Conservation (phyloP, 495 filamentous ascomycete species). For the Penicillium diatomitis region DNA sequence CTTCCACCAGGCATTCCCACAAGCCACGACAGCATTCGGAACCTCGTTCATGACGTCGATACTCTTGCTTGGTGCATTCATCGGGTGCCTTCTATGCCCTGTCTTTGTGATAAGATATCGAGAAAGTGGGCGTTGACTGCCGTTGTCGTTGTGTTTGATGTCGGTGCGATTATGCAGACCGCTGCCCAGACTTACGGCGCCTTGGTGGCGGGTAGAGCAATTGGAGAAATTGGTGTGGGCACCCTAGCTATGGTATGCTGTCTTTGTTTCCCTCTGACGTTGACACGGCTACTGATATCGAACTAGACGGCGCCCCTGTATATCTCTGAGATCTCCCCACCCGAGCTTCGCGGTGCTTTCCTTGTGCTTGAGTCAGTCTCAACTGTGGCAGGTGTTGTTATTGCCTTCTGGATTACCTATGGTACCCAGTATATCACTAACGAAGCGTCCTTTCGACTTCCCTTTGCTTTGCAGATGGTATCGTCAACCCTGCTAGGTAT, state of each 20-base stretch:
- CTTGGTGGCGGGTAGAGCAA: slow-evolving; percentile 57
- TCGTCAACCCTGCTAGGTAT: slow-evolving; percentile 56
- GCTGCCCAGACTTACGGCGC: slow-evolving; percentile 43
- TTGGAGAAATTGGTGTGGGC: slow-evolving; percentile 62
- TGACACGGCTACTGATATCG: too few relatives aligned
- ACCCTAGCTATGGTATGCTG: slow-evolving; percentile 47
- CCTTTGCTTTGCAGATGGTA: slow-evolving; percentile 65
- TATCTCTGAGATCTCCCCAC: slow-evolving; percentile 64
- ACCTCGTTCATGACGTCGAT: slow-evolving; percentile 49
- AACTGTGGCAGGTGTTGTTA: slow-evolving; percentile 28
- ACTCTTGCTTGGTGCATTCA: slow-evolving; percentile 47
- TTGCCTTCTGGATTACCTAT: slow-evolving; percentile 43
- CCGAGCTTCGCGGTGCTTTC: slow-evolving; percentile 65
- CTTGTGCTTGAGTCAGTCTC: slow-evolving; percentile 69
- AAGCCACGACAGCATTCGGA: slow-evolving; percentile 29
- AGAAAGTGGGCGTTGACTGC: slow-evolving; percentile 45
- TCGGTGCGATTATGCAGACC: slow-evolving; percentile 46
- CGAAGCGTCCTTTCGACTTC: slow-evolving; percentile 62
- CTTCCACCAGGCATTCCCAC: slow-evolving; percentile 37
- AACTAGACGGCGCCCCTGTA: slow-evolving; percentile 56
- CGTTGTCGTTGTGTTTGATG: slow-evolving; percentile 40
- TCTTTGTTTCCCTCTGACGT: background rate
- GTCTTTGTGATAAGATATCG: slow-evolving; percentile 47
- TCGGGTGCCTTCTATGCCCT: slow-evolving; percentile 47
- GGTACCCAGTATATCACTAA: slow-evolving; percentile 30